A percentile compares a stretch with the other conserved stretches of the same genome.
These are phyloP conservation scores for Acacia pycnantha DNA, from an alignment of 331 rosid genomes.

Conservation along the genomic window DNA sequence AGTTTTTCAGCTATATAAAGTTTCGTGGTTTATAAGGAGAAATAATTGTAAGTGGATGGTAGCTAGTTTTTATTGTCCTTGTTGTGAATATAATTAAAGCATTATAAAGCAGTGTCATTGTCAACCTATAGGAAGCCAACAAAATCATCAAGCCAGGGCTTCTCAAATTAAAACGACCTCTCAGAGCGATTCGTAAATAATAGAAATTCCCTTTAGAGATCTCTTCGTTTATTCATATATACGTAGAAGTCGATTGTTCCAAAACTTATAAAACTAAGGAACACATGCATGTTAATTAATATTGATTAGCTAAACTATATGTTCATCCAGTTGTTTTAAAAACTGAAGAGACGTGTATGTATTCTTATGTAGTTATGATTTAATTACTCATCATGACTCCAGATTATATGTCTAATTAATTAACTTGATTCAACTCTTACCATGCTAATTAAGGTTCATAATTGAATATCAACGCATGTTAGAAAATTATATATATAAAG, in stretches of 20 bases:
- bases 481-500: not conserved
- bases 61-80: not conserved
- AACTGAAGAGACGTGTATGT: too few species aligned
- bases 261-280: too few species aligned
- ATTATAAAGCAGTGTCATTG: not conserved
- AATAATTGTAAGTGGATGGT: not conserved
- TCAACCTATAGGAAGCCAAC: not conserved
- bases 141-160: not conserved
- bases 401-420: too few species aligned
- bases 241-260: not conserved
- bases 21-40: not conserved
- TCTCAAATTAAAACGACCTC: not conserved
- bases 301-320: too few species aligned
- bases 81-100: not conserved
- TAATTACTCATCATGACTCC: too few species aligned
- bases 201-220: not conserved
- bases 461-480: not conserved
- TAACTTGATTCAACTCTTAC: not conserved
- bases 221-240: not conserved
- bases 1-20: not conserved
- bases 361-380: too few species aligned
- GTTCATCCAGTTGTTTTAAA: too few species aligned
- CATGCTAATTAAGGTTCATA: not conserved
- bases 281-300: too few species aligned
- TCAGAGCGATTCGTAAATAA: not conserved